Conservation (phyloP, 75 land plant species). For the Ceratopteris richardii region DNA sequence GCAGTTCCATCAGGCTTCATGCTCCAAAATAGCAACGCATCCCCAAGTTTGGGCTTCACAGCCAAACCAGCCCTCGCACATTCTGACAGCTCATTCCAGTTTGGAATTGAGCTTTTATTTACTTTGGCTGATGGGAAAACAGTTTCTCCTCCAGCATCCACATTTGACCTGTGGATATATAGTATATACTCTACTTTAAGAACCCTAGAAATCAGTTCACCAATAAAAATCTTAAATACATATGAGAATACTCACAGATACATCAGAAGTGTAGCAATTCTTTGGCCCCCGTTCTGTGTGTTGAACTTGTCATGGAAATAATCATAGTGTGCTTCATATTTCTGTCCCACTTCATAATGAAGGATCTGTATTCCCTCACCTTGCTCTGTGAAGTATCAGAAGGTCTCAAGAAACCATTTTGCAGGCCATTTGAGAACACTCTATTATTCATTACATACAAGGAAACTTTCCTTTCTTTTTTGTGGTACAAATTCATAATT, state of each 20-base stretch:
- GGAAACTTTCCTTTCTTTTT: too few relatives aligned
- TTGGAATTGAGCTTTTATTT: slow-evolving; percentile 27
- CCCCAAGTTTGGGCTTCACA: slow-evolving; percentile 52
- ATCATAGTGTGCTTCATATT: slow-evolving; percentile 73
- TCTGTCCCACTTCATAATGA: slow-evolving; percentile 79
- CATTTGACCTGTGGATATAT: slow-evolving; percentile 46
- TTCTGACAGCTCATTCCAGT: slow-evolving; percentile 39
- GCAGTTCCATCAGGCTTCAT: slow-evolving; percentile 48
- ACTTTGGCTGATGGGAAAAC: slow-evolving; percentile 45
- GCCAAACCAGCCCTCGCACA: slow-evolving; percentile 51
- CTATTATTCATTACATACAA: too few relatives aligned
- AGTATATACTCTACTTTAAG: too few relatives aligned
- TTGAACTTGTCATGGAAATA: slow-evolving; percentile 62
- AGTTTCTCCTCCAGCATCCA: slow-evolving; percentile 68
- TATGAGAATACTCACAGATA: slow-evolving; percentile 33
- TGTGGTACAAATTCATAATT: too few relatives aligned
- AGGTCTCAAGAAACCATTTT: too few relatives aligned
- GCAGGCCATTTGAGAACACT: too few relatives aligned
- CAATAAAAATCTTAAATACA: too few relatives aligned
- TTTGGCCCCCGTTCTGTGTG: slow-evolving; percentile 61
- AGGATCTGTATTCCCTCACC: slow-evolving; percentile 83
- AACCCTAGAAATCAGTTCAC: too few relatives aligned
- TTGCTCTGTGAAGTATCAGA: too few relatives aligned
- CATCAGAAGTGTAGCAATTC: slow-evolving; percentile 82
- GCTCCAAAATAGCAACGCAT: slow-evolving; percentile 71